Evolutionary conservation across 2,329 filamentous ascomycete genomes (phyloP).

Genomic region (Akanthomyces muscarius): DNA sequence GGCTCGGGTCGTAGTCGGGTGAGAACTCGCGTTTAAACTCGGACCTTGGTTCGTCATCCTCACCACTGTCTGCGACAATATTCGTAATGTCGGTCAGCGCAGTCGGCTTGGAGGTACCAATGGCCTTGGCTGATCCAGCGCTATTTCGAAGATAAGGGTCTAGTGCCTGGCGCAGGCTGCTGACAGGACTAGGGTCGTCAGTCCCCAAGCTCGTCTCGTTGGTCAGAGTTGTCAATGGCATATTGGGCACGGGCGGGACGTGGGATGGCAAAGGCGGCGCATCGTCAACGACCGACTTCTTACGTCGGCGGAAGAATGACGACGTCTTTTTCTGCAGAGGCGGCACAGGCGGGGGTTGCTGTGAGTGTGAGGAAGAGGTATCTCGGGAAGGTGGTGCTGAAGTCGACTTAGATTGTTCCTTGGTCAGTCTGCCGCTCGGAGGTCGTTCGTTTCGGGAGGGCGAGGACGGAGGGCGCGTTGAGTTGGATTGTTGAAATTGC

Average conservation of each 20-base stretch:
- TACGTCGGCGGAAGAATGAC: slow-evolving; percentile 88
- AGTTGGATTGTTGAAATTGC: not conserved
- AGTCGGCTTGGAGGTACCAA: slow-evolving; percentile 26
- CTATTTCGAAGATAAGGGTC: slow-evolving; percentile 65
- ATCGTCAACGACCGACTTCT: slow-evolving; percentile 79
- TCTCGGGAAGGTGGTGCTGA: slow-evolving; percentile 50
- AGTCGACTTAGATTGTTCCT: slow-evolving; percentile 36
- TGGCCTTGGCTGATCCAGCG: slow-evolving; percentile 22
- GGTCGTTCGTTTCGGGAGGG: slow-evolving; percentile 4
- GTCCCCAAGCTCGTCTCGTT: slow-evolving; percentile 19
- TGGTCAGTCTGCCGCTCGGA: not conserved
- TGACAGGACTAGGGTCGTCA: slow-evolving; percentile 60
- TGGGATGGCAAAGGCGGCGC: slow-evolving; percentile 56
- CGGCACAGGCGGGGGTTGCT: slow-evolving; percentile 36
- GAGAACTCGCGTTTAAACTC: slow-evolving; percentile 60
- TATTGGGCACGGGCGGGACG: slow-evolving; percentile 37
- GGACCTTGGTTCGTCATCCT: slow-evolving; percentile 28
- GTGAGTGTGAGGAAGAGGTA: slow-evolving; percentile 39
- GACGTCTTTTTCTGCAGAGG: slow-evolving; percentile 83
- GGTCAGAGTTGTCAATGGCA: slow-evolving; percentile 26
- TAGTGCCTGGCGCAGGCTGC: slow-evolving; percentile 83
- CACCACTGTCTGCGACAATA: slow-evolving; percentile 12
- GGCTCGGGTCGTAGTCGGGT: slow-evolving; percentile 69
- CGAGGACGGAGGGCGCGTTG: slow-evolving; percentile 25
- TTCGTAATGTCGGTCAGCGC: slow-evolving; percentile 27